These are phyloP conservation scores for Diaporthe amygdali DNA, from an alignment of 2,329 filamentous ascomycete species.

Conservation along the genomic window DNA sequence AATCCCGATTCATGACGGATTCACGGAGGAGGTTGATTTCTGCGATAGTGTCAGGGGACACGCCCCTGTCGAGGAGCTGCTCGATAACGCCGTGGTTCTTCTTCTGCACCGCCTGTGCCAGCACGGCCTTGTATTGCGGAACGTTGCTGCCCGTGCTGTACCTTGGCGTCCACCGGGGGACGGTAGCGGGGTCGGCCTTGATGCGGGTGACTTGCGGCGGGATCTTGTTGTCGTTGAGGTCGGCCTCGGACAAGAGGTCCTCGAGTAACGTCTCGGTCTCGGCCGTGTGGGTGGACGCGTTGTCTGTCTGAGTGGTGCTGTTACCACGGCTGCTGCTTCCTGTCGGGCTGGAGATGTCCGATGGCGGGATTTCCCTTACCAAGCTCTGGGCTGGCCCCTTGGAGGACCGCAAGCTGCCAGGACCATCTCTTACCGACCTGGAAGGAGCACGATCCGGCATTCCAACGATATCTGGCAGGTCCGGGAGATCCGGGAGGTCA, in stretches of 20 bases:
- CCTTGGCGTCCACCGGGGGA: conserved; percentile 58
- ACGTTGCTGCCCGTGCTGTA: conserved; percentile 48
- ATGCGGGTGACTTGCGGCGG: conserved; percentile 51
- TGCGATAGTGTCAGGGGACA: conserved; percentile 52
- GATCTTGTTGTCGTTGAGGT: conserved; percentile 41
- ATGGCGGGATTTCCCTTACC: conserved; percentile 21
- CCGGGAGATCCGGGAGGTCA: not conserved
- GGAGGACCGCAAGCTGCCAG: conserved; percentile 24
- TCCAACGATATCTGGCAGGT: not conserved
- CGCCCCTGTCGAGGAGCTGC: conserved; percentile 63
- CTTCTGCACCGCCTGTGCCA: conserved; percentile 60
- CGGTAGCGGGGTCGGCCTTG: conserved; percentile 53
- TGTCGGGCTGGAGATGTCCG: conserved; percentile 23
- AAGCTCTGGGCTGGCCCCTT: conserved; percentile 20
- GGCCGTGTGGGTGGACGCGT: conserved; percentile 33
- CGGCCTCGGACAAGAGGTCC: conserved; percentile 40
- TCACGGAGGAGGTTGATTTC: conserved; percentile 57
- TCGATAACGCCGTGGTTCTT: conserved; percentile 62
- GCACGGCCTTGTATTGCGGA: conserved; percentile 49
- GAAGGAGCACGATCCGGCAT: conserved; percentile 27
- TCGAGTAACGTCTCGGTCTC: conserved; percentile 41
- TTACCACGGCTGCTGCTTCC: conserved; percentile 12
- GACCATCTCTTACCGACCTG: conserved; percentile 31
- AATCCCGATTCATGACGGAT: conserved; percentile 55
- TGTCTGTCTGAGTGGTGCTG: conserved; percentile 32